Base-by-base conservation (phyloP, 768 basidiomycete species). In the Cystofilobasidium bisporidii region DNA sequence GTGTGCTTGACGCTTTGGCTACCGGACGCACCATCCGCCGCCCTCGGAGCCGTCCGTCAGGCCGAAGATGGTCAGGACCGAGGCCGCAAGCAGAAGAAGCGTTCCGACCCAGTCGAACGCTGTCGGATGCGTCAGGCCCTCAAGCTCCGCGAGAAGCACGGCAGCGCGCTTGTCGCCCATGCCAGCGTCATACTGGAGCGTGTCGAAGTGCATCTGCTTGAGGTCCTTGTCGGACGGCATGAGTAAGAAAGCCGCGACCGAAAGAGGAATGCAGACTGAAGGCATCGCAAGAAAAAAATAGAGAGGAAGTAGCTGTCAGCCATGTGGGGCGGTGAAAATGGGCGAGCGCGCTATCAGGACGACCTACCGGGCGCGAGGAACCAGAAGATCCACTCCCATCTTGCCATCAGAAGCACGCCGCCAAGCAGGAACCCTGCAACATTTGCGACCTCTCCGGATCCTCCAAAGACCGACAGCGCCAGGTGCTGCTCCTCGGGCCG, bases 31-130 rank as follows among this genome's bases (percentile, higher is more conserved):
- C 63, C 63, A 64, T 18, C 63, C 63, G 6, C 53, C 55, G 12
- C 53, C 53, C 12, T 64, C 55, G 10, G 36, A 4, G 30, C 53
- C 63, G 36, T 64, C 50, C 1, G 63, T 64, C 24, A 64, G 53
- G 20, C 53, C 63, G 15, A 64, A 64, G 28, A 64, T 55, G 40
- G 38, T 15, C 8, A 64, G 53, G 3, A 64, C 63, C 33, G 41
- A 41, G 6, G 38, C 53, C 3, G 53, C 63, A 3, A 41, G 30
- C 14, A 56, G 63, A 6, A 64, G 41, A 26, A 43, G 30, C 3
- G 53, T 40, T n/a, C 63, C 63, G 36, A 64, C 26, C 38, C 57
- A 57, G 40, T 64, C 63, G 55, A 64, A 30, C 30, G 24, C 26
- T 3, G 63, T 53, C n/a, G 41, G 53, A 12, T 55, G 53, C 36